Conservation (phyloP, 2,329 filamentous ascomycete genomes). For the Fusarium keratoplasticum region DNA sequence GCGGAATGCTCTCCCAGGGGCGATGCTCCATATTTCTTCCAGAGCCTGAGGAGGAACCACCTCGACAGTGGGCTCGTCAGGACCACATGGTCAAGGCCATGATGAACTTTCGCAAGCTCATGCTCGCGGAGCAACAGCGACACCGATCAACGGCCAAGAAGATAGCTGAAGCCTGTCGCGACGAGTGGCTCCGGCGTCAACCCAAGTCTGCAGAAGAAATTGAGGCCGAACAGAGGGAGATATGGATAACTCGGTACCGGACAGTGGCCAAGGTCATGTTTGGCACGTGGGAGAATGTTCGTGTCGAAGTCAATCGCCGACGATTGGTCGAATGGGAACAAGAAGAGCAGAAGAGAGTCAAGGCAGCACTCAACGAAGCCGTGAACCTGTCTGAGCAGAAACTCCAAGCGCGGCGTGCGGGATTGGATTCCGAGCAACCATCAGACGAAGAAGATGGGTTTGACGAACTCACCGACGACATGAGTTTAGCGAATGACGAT, state of each 20-base stretch:
- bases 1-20: constrained; percentile 78
- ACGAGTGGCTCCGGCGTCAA: constrained; percentile 79
- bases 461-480: constrained; percentile 61
- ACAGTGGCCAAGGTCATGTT: constrained; percentile 71
- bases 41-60: constrained; percentile 78
- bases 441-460: constrained; percentile 59
- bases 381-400: constrained; percentile 78
- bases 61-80: constrained; percentile 84
- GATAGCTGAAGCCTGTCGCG: constrained; percentile 80
- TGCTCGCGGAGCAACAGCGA: constrained; percentile 81
- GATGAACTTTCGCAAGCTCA: constrained; percentile 81
- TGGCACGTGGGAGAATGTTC: constrained; percentile 74
- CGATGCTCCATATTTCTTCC: constrained; percentile 79
- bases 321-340: constrained; percentile 73
- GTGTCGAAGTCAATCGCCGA: constrained; percentile 68
- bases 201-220: constrained; percentile 85
- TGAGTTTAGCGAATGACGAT: constrained; percentile 50
- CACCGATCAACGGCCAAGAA: constrained; percentile 84
- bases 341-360: constrained; percentile 72
- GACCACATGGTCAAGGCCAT: constrained; percentile 88
- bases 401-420: constrained; percentile 69
- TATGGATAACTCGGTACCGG: constrained; percentile 76
- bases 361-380: constrained; percentile 78
- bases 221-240: constrained; percentile 78
- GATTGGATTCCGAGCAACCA: constrained; percentile 64